Evolutionary conservation across 1,139 yeast genomes (phyloP), one percentile per base, ranked within the genome.

Genomic region (Kluyveromyces sp.): DNA sequence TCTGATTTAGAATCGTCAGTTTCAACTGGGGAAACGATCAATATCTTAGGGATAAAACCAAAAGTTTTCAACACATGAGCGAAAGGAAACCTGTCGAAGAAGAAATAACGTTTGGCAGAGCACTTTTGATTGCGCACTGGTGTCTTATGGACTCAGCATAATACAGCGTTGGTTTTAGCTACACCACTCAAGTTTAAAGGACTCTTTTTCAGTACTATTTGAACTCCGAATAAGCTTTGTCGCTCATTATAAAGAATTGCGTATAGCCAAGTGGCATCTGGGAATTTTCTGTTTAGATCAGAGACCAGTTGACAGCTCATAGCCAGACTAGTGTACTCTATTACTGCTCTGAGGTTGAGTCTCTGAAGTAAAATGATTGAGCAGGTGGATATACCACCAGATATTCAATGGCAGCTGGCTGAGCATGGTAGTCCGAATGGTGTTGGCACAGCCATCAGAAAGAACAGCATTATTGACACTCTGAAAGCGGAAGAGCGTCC

Each of bases 401-500:
- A 29, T 16, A 29, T 37, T 28, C 39, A 22, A 16, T 25, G 32
- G 39, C 39, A 36, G 17, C 22, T 36, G 28, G 16, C 19, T 8
- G 29, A 8, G 7, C 17, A 20, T 2, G 18, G 31, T 7, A 13
- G 8, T 3, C 16, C 11, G 34, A 15, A 13, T 7, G 17, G 11
- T 16, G n/a, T 8, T 3, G 20, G 18, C 3, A 4, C 15, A 4
- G 11, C 18, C n/a, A n/a, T 12, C 9, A 15, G 3, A 3, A 25
- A 36, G 20, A 25, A 13, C 15, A 25, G 13, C 3, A 13, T 28
- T 3, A 4, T n/a, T 25, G 19, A 22, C 11, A 4, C 30, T 3
- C 2, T 36, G 39, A 18, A 19, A 16, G 39, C 19, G 11, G 45
- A 33, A 29, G 59, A 0, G 55, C 58, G 3, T 13, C 22, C 36